Conservation (phyloP, 2,329 filamentous ascomycete genomes). For the Amauroascus verrucosus region DNA sequence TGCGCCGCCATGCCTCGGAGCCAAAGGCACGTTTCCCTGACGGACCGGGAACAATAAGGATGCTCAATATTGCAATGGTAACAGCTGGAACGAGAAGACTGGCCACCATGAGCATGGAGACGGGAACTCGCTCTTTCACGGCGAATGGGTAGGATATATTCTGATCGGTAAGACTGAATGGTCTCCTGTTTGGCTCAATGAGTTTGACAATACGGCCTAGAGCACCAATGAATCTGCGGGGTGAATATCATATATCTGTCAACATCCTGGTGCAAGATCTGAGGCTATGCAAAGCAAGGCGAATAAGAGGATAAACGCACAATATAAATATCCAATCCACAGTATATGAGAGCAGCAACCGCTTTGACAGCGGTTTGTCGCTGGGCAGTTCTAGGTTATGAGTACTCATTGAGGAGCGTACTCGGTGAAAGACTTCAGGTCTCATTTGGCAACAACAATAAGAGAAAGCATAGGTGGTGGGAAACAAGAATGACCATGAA, state of each 20-base stretch:
- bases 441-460: background rate
- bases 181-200: conserved; percentile 55
- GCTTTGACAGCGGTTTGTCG: conserved; percentile 33
- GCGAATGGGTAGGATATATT: conserved; percentile 70
- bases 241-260: background rate
- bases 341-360: conserved; percentile 55
- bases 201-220: conserved; percentile 51
- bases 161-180: conserved; percentile 62
- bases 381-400: background rate
- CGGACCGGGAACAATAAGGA: conserved; percentile 61
- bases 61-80: conserved; percentile 57
- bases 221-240: conserved; percentile 43
- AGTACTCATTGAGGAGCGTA: conserved; percentile 7
- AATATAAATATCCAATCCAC: conserved; percentile 64
- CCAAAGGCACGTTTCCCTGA: conserved; percentile 45
- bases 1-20: conserved; percentile 56
- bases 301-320: conserved; percentile 26
- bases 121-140: conserved; percentile 60
- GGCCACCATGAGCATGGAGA: conserved; percentile 54
- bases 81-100: conserved; percentile 54
- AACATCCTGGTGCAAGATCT: background rate
- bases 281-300: background rate
- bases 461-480: background rate
- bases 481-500: background rate
- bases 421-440: background rate